Evolutionary conservation across 1,284 basidiomycete species (phyloP).

Genomic region (Leccinum pallidistipes): DNA sequence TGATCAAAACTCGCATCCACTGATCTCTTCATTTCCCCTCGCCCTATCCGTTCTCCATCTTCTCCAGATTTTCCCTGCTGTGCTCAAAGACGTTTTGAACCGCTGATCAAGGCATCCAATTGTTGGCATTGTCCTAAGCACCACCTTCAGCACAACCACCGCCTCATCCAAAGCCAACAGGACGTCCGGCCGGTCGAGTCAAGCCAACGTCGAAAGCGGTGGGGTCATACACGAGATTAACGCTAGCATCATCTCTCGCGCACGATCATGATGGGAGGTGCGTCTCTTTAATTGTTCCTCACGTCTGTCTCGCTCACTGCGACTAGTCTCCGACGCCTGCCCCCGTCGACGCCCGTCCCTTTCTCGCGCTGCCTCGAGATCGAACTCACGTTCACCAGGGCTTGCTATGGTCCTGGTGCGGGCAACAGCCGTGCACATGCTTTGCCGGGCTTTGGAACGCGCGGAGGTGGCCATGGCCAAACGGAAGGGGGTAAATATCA

Average conservation of each 20-base stretch:
- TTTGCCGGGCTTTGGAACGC: conserved; percentile 16
- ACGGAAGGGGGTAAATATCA: conserved; percentile 24
- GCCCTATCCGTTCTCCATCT: conserved; percentile 25
- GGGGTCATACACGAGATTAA: conserved; percentile 18
- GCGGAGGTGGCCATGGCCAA: conserved; percentile 21
- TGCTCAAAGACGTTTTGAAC: conserved; percentile 23
- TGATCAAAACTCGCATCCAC: conserved; percentile 4
- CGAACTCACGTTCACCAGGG: conserved; percentile 17
- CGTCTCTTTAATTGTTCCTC: conserved; percentile 18
- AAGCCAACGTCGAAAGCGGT: not conserved
- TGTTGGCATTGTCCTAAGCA: conserved; percentile 25
- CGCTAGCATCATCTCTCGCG: conserved; percentile 16
- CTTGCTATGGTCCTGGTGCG: conserved; percentile 14
- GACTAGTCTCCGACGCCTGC: conserved; percentile 19
- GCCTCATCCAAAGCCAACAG: not conserved
- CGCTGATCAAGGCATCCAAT: conserved; percentile 18
- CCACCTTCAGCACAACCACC: conserved; percentile 8
- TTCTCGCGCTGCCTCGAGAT: conserved; percentile 15
- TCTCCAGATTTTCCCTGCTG: conserved; percentile 26
- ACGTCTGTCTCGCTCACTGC: not conserved
- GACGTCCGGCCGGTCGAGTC: not conserved
- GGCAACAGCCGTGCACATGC: conserved; percentile 19
- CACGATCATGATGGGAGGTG: conserved; percentile 52
- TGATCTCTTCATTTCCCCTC: conserved; percentile 17
- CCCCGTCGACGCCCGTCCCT: conserved; percentile 9